A percentile compares a stretch with the other conserved stretches of the same genome.
These are phyloP conservation scores for Vigna angularis DNA, from an alignment of 306 rosid species.

Conservation along the genomic window DNA sequence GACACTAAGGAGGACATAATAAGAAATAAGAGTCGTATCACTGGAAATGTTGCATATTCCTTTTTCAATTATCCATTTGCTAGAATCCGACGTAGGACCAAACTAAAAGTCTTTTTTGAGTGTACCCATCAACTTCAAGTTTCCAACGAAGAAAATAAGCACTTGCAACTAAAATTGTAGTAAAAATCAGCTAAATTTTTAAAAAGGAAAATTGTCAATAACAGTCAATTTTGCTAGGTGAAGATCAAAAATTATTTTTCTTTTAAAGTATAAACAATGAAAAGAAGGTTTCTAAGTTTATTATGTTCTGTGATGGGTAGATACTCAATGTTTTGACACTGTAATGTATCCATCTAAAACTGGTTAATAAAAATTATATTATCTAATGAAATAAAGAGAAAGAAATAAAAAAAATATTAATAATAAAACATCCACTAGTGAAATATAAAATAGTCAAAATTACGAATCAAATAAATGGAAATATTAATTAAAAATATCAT, in stretches of 20 bases:
- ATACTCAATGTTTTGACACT: too few species aligned
- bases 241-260: neutral
- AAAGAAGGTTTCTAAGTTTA: too few species aligned
- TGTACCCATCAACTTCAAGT: neutral
- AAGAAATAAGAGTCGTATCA: neutral
- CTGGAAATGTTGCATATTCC: neutral
- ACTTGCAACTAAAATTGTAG: neutral
- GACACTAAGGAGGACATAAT: constrained; percentile 27
- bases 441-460: too few species aligned
- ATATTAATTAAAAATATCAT: too few species aligned
- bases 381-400: neutral
- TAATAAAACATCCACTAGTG: too few species aligned
- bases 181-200: neutral
- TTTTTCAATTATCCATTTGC: neutral
- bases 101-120: neutral
- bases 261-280: too few species aligned
- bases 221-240: neutral
- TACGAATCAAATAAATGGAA: too few species aligned
- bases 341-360: too few species aligned
- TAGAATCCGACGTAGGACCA: neutral
- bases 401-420: too few species aligned
- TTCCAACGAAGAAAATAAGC: neutral
- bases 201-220: too few species aligned
- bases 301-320: too few species aligned
- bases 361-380: neutral